Evolutionary conservation across 768 basidiomycete genomes (phyloP), one percentile per base, ranked within the genome.

Genomic region (Pleurotus eryngii): DNA sequence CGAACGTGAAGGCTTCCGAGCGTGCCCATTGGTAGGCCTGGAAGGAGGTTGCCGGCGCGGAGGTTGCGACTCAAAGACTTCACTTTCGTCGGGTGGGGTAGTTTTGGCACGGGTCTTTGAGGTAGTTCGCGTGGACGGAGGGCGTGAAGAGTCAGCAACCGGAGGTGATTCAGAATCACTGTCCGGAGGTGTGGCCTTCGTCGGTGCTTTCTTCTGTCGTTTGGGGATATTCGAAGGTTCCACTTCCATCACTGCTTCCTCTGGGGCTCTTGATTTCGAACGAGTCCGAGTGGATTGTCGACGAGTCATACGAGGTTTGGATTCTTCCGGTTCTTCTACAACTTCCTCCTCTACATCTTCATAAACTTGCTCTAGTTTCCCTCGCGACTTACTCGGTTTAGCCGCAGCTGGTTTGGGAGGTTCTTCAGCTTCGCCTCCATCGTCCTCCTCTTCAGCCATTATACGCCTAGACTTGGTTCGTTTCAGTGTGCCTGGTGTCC

Each of bases 291-390:
- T 62, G 18, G 61, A 58, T 20, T 62, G 55, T 20, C 61, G 57
- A 14, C 60, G 62, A 46, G 54, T 57, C 1, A 60, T 45, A 47
- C 30, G 45, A 18, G 51, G 51, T 20, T 59, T 38, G 15, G 18
- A n/a, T 7, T 26, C 49, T 22, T 54, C 40, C 27, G 27, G 39
- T 7, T 48, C 43, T 30, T 45, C 53, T 3, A 55, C 58, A 15
- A 46, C 54, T 14, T 38, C 49, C 8, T 57, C 59, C n/a, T 60
- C 64, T 12, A 65, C 65, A 22, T 67, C 67, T n/a, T 66, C 66
- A 24, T 65, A 62, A 15, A 45, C 57, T 49, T 67, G 64, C 37
- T 54, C 48, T n/a, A 53, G 15, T 43, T 58, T 51, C n/a, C 54
- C 15, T 4, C 46, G 39, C 20, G 47, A 48, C 42, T 51, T 61